These are phyloP conservation scores for Paramecium biaurelia DNA, from an alignment of 73 alveolate species.

Conservation along the genomic window DNA sequence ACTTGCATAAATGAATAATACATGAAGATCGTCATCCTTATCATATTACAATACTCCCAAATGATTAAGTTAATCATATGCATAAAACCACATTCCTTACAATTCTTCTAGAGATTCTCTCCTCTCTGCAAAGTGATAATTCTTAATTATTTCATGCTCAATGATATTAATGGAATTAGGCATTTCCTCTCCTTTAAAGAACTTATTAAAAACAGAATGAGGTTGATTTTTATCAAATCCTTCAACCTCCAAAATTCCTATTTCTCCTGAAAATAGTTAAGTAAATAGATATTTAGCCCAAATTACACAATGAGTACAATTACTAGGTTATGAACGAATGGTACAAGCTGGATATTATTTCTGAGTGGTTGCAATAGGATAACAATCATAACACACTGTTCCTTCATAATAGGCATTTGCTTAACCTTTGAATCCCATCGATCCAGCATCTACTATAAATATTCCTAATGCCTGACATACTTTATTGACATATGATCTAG, in stretches of 20 bases:
- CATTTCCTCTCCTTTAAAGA: slow-evolving; percentile 12
- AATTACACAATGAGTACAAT: slow-evolving; percentile 92
- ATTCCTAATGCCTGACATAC: slow-evolving; percentile 82
- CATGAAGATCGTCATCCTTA: slow-evolving; percentile 42
- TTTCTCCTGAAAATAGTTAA: slow-evolving; percentile 72
- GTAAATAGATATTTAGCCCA: slow-evolving; percentile 94
- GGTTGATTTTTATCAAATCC: background rate
- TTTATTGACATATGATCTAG: slow-evolving; percentile 91
- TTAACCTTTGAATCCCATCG: slow-evolving; percentile 89
- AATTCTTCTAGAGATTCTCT: background rate
- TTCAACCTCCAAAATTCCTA: background rate
- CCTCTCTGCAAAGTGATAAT: background rate
- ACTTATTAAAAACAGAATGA: background rate
- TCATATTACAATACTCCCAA: background rate
- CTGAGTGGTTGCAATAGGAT: slow-evolving; percentile 71
- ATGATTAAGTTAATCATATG: background rate
- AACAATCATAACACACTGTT: slow-evolving; percentile 95
- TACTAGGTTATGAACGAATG: slow-evolving; percentile 92
- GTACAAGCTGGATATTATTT: slow-evolving; percentile 93
- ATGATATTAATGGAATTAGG: background rate
- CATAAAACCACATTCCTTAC: background rate
- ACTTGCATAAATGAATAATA: slow-evolving; percentile 1
- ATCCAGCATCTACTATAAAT: slow-evolving; percentile 94
- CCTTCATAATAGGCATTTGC: slow-evolving; percentile 56
- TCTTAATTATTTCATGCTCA: background rate